A percentile compares a stretch with the other conserved stretches of the same genome.
Conservation (phyloP, 257 asterid genomes). For the Salvia miltiorrhiza region DNA sequence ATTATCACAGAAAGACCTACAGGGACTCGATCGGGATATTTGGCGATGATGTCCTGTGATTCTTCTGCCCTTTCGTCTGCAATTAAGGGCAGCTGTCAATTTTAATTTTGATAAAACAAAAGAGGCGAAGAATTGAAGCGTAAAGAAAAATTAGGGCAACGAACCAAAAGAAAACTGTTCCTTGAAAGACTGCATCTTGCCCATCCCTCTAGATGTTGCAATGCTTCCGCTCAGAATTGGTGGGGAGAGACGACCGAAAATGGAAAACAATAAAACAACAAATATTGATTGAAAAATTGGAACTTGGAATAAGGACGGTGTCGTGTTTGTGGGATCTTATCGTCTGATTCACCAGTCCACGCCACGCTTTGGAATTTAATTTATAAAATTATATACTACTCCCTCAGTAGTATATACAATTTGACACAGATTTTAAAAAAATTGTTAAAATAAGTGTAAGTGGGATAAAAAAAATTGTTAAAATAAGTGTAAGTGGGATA, state of each 20-base stretch:
- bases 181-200: slow-evolving; percentile 53
- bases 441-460: too few relatives aligned
- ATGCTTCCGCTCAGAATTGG: slow-evolving; percentile 6
- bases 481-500: too few relatives aligned
- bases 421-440: too few relatives aligned
- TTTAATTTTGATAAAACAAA: background rate
- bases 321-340: too few relatives aligned
- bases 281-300: background rate
- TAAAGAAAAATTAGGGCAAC: background rate
- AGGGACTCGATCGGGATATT: slow-evolving; percentile 89
- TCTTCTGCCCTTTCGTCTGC: slow-evolving; percentile 70
- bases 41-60: slow-evolving; percentile 76
- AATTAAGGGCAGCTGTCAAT: background rate
- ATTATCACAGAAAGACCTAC: slow-evolving; percentile 35
- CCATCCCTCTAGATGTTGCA: slow-evolving; percentile 35
- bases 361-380: too few relatives aligned
- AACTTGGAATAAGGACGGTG: too few relatives aligned
- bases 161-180: slow-evolving; percentile 57
- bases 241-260: background rate
- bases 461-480: too few relatives aligned
- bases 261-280: background rate
- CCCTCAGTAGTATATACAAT: too few relatives aligned
- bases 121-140: background rate
- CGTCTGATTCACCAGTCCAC: too few relatives aligned
- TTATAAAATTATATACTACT: too few relatives aligned